Evolutionary conservation across 208 protist genomes (phyloP), one percentile per base, ranked within the genome.

Genomic region (Crithidia acanthocephali): DNA sequence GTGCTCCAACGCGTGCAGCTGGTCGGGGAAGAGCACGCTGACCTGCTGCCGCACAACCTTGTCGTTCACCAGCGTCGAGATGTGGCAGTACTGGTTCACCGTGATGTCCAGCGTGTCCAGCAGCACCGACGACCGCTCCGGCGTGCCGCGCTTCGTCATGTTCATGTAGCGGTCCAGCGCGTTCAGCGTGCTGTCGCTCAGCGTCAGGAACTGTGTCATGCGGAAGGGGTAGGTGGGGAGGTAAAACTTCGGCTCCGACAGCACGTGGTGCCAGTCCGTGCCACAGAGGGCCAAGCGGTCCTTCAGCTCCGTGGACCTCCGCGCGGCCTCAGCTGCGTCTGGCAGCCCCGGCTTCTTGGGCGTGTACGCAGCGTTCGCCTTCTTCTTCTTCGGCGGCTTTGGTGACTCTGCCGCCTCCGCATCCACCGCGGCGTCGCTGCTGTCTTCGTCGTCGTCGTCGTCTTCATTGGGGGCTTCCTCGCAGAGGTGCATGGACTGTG

Each of bases 11-110:
- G 27, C 35, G 5, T 35, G 28, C 30, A 81, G 25, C 28, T 57
- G 28, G 2, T 32, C 2, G 0, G 18, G 2, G 27, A 40, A 74
- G 8, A 30, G 15, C 10, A 7, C 15, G 11, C 27, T 35, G 32
- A 84, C 11, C 10, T 30, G 53, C 37, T 45, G 2, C n/a, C 50
- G 61, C 47, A 82, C 72, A 22, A 47, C 23, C 7, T 13, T 37
- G 48, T 78, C 53, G 9, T 72, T 51, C 20, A 74, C 4, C 27
- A 87, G 37, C 2, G 28, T 44, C 4, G 45, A 51, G 13, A 74
- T n/a, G 33, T 68, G 50, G 68, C 82, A 87, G 63, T 80, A 87
- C 53, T 67, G 48, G 2, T 61, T 59, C 20, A 87, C 62, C 1
- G 30, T n/a, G 0, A 81, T 25, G 67, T 84, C 71, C 28, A 84